phyloP scores from a whole-genome alignment of 2,329 filamentous ascomycete genomes.

The Erysiphe pisi region DNA sequence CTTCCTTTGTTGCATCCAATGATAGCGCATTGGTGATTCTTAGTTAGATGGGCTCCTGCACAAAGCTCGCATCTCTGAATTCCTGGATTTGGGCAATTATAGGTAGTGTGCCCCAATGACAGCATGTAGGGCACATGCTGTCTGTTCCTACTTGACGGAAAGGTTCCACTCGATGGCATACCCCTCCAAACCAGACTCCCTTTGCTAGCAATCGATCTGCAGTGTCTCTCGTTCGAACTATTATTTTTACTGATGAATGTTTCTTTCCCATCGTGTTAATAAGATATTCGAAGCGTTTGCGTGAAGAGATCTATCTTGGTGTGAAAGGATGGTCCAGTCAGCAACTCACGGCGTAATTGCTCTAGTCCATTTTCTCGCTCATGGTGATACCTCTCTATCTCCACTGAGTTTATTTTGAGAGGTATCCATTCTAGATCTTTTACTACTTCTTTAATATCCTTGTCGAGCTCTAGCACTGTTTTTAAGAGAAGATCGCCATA shows the following conservation, averaged over 20 bases:
- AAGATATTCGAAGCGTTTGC: background rate
- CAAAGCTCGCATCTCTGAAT: background rate
- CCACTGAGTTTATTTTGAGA: background rate
- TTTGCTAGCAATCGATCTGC: background rate
- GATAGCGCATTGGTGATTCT: background rate
- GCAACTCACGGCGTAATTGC: background rate
- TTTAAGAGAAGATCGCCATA: background rate
- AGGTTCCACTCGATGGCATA: background rate
- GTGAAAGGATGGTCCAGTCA: constrained; percentile 3
- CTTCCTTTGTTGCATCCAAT: background rate
- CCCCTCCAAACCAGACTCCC: constrained; percentile 8
- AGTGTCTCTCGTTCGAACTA: background rate
- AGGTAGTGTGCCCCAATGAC: constrained; percentile 11
- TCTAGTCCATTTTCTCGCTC: background rate
- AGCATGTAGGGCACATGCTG: background rate
- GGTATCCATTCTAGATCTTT: constrained; percentile 16
- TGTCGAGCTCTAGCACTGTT: background rate
- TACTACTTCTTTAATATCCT: background rate
- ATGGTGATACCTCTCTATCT: background rate
- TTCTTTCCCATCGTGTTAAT: background rate
- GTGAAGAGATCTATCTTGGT: background rate
- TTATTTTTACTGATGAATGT: constrained; percentile 1
- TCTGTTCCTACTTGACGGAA: background rate
- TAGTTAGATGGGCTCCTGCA: background rate
- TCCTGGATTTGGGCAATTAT: background rate